These are phyloP conservation scores for Diaporthe sp. DNA, from an alignment of 2,329 filamentous ascomycete genomes.

Conservation along the genomic window DNA sequence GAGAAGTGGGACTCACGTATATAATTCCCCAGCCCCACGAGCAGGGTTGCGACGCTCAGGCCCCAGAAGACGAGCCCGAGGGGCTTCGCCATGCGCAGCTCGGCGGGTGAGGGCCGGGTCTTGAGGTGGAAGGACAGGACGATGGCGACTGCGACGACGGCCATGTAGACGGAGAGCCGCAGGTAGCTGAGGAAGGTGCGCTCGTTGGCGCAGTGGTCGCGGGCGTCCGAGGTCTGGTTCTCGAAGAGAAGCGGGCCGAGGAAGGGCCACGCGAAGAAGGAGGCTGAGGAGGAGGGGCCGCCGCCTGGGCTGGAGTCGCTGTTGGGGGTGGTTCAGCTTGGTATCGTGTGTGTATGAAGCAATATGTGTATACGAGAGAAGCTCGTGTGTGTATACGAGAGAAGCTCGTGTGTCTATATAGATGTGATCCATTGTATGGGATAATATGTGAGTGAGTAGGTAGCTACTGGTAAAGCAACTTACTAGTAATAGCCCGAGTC, in stretches of 20 bases:
- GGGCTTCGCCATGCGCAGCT: slow-evolving; percentile 83
- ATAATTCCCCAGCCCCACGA: slow-evolving; percentile 87
- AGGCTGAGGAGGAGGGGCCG: slow-evolving; percentile 40
- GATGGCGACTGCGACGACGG: slow-evolving; percentile 90
- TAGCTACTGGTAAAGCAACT: background rate
- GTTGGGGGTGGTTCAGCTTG: background rate
- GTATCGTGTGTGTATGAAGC: too few species aligned
- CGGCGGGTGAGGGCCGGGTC: slow-evolving; percentile 75
- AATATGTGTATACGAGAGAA: background rate
- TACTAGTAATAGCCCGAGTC: slow-evolving; percentile 44
- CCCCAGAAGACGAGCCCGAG: slow-evolving; percentile 92
- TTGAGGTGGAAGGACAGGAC: slow-evolving; percentile 94
- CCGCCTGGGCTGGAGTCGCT: slow-evolving; percentile 23
- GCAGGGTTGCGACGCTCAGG: slow-evolving; percentile 77
- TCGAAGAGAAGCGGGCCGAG: slow-evolving; percentile 80
- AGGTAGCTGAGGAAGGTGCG: slow-evolving; percentile 93
- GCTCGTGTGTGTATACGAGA: background rate
- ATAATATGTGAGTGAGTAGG: background rate
- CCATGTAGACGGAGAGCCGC: slow-evolving; percentile 89
- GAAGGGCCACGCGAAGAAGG: slow-evolving; percentile 74
- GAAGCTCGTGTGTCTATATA: background rate
- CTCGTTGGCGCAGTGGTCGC: slow-evolving; percentile 86
- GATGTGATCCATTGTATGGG: background rate
- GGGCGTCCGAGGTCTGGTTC: slow-evolving; percentile 80
- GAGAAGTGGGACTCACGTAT: slow-evolving; percentile 68